Percentiles rank a stretch among this genome's conserved stretches.
Conservation (phyloP, 1,139 yeast genomes). For the Hemisphaericaspora lyxosophila region DNA sequence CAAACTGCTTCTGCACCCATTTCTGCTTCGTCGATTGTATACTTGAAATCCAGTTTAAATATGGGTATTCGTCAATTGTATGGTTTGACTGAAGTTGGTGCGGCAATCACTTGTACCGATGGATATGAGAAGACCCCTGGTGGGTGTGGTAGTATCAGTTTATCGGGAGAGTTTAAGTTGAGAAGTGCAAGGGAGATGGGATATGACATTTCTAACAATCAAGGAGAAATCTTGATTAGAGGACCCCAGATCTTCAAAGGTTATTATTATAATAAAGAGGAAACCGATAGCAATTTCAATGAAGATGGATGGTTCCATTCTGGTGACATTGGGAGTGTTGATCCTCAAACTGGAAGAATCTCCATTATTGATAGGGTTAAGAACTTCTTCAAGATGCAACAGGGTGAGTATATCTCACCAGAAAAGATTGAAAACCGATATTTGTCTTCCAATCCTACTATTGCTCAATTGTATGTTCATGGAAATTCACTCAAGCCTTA, state of each 20-base stretch:
- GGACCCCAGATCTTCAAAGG: slow-evolving; percentile 34
- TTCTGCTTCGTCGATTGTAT: slow-evolving; percentile 30
- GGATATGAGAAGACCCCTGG: slow-evolving; percentile 35
- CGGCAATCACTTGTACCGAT: slow-evolving; percentile 30
- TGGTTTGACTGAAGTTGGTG: slow-evolving; percentile 40
- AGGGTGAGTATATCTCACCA: slow-evolving; percentile 40
- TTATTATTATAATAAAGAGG: slow-evolving; percentile 28
- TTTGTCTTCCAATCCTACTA: slow-evolving; percentile 26
- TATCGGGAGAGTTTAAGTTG: slow-evolving; percentile 28
- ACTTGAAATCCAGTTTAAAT: slow-evolving; percentile 33
- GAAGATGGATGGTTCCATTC: slow-evolving; percentile 37
- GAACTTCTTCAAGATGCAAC: slow-evolving; percentile 41
- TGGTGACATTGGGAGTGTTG: slow-evolving; percentile 38
- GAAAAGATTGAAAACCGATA: slow-evolving; percentile 36
- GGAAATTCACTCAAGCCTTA: slow-evolving; percentile 60
- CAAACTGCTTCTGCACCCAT: slow-evolving; percentile 41
- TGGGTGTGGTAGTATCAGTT: slow-evolving; percentile 32
- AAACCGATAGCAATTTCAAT: slow-evolving; percentile 21
- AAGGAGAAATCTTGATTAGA: slow-evolving; percentile 32
- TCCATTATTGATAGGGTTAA: slow-evolving; percentile 38
- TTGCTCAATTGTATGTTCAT: slow-evolving; percentile 35
- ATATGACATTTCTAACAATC: slow-evolving; percentile 21
- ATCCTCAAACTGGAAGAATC: slow-evolving; percentile 23
- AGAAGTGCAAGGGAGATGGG: slow-evolving; percentile 30
- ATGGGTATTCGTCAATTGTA: slow-evolving; percentile 38